These are phyloP conservation scores for Pythium utonaiense DNA, from an alignment of 352 stramenopile genomes.

Conservation along the genomic window DNA sequence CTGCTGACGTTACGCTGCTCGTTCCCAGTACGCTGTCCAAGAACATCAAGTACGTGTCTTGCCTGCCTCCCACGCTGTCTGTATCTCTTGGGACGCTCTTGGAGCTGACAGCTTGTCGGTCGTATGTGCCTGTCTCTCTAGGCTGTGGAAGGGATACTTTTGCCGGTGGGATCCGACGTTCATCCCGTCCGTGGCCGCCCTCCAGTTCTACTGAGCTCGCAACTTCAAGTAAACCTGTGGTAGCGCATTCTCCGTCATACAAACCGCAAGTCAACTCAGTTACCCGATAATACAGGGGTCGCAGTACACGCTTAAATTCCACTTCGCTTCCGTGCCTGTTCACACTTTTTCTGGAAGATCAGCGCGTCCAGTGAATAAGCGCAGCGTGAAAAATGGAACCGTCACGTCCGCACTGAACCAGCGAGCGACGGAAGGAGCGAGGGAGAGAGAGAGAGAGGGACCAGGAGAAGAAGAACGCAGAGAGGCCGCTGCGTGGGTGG, in stretches of 20 bases:
- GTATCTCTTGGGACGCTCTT: background rate
- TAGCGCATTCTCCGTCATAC: slow-evolving; percentile 1
- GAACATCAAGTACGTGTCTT: slow-evolving; percentile 77
- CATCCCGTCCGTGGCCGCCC: slow-evolving; percentile 57
- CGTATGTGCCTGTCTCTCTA: slow-evolving; percentile 20
- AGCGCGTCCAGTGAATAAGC: slow-evolving; percentile 1
- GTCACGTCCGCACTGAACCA: background rate
- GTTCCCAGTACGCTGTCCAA: slow-evolving; percentile 77
- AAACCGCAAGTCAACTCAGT: background rate
- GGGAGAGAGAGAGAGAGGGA: background rate
- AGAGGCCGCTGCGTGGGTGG: no score
- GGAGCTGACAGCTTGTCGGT: slow-evolving; percentile 2
- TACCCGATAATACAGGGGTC: background rate
- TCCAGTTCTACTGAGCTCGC: slow-evolving; percentile 61
- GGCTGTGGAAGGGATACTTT: slow-evolving; percentile 85
- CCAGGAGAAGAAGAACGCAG: background rate
- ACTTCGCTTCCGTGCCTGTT: background rate
- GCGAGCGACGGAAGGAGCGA: background rate
- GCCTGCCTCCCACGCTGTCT: background rate
- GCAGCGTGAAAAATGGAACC: slow-evolving; percentile 2
- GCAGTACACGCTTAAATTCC: slow-evolving; percentile 4
- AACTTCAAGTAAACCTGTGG: slow-evolving; percentile 1
- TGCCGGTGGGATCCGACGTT: slow-evolving; percentile 80
- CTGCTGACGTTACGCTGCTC: slow-evolving; percentile 36
- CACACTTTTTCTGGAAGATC: slow-evolving; percentile 2